Percentiles rank a stretch among this genome's conserved stretches.
Conservation (phyloP, 139 green algal genomes). For the Chlamydomonas eustigma region DNA sequence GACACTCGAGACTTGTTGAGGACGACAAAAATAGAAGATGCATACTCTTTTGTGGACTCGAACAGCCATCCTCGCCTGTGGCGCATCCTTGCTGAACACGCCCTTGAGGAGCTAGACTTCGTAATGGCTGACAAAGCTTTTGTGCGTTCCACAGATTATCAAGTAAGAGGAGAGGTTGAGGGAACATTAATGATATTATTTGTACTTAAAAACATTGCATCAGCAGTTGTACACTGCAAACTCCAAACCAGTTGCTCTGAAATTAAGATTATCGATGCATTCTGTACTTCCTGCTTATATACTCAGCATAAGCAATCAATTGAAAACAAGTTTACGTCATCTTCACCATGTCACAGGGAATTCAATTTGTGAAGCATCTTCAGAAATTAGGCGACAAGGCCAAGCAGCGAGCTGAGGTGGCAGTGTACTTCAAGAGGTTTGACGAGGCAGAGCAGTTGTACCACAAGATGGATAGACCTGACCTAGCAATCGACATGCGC, state of each 20-base stretch:
- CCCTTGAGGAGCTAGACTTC: constrained; percentile 63
- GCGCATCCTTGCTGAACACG: constrained; percentile 72
- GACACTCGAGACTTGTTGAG: constrained; percentile 63
- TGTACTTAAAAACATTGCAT: too few species aligned
- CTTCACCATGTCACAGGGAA: too few species aligned
- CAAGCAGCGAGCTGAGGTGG: constrained; percentile 74
- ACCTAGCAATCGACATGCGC: constrained; percentile 75
- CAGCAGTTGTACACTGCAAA: too few species aligned
- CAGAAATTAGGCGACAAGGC: constrained; percentile 47
- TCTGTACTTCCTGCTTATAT: neutral
- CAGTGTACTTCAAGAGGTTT: constrained; percentile 69
- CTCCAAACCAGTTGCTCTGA: too few species aligned
- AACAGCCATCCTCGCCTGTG: constrained; percentile 71
- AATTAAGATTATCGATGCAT: too few species aligned
- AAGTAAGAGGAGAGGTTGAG: neutral
- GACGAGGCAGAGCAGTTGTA: constrained; percentile 77
- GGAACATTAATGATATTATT: too few species aligned
- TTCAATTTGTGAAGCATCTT: constrained; percentile 77
- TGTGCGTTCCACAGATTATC: constrained; percentile 37
- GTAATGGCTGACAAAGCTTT: constrained; percentile 60
- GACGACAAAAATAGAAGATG: constrained; percentile 49
- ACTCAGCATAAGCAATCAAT: too few species aligned
- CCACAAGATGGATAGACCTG: constrained; percentile 60
- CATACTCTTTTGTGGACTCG: constrained; percentile 60
- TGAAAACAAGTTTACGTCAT: too few species aligned